Evolutionary conservation across 305 asterid species (phyloP).

Genomic region (Ilex paraguariensis): DNA sequence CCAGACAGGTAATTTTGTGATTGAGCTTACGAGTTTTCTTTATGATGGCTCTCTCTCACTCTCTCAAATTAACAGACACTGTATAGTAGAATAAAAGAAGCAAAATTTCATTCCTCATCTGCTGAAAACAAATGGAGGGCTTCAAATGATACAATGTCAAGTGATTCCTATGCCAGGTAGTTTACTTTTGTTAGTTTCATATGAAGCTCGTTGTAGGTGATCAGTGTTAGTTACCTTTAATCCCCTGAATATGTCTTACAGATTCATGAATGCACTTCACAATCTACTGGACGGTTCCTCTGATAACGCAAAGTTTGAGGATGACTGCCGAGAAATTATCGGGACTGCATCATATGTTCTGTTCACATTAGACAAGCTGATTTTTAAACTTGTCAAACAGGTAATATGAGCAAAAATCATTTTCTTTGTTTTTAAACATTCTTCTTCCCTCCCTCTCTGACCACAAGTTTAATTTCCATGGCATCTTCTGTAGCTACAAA

Average conservation of each 20-base stretch:
- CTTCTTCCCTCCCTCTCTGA: conserved; percentile 16
- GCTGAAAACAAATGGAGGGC: conserved; percentile 73
- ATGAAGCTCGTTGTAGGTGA: conserved; percentile 14
- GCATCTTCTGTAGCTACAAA: conserved; percentile 57
- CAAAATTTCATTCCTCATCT: conserved; percentile 67
- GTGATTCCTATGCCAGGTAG: conserved; percentile 75
- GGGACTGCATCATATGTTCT: conserved; percentile 88
- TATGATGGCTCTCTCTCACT: conserved; percentile 7
- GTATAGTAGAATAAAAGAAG: conserved; percentile 74
- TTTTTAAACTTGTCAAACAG: conserved; percentile 88
- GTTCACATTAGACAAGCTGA: conserved; percentile 93
- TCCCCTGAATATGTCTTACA: conserved; percentile 26
- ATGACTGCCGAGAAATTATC: conserved; percentile 84
- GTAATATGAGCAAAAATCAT: conserved; percentile 27
- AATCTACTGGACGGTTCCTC: conserved; percentile 75
- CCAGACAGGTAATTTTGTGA: conserved; percentile 23
- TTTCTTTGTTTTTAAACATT: neutral
- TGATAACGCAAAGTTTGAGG: conserved; percentile 87
- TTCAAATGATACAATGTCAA: conserved; percentile 40
- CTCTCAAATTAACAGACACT: conserved; percentile 46
- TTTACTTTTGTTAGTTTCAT: conserved; percentile 12
- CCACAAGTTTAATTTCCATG: conserved; percentile 16
- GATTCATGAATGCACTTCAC: conserved; percentile 76
- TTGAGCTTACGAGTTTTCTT: conserved; percentile 9
- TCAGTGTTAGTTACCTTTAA: conserved; percentile 17